Conservation (phyloP, 2,329 filamentous ascomycete species). For the Lecanosticta acicola region DNA sequence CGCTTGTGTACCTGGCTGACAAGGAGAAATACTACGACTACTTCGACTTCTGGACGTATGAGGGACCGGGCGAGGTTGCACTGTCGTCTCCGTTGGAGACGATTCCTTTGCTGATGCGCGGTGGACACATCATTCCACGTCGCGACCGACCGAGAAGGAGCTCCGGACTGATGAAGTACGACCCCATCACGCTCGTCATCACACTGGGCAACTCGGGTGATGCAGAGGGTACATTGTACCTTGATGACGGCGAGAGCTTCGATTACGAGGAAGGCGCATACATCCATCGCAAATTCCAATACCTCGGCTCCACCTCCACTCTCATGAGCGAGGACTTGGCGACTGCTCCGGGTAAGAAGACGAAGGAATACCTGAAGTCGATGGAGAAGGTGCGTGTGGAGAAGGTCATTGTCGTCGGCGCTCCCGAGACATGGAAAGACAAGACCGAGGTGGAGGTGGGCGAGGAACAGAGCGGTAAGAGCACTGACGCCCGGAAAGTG, state of each 20-base stretch:
- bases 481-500: conserved; percentile 40
- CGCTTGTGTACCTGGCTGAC: conserved; percentile 82
- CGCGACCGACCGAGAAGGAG: conserved; percentile 84
- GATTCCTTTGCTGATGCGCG: conserved; percentile 85
- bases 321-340: conserved; percentile 65
- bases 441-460: conserved; percentile 60
- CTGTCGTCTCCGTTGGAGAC: conserved; percentile 75
- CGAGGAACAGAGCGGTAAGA: conserved; percentile 50
- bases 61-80: conserved; percentile 65
- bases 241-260: conserved; percentile 90
- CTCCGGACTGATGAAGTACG: conserved; percentile 81
- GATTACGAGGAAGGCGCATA: conserved; percentile 81
- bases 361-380: conserved; percentile 67
- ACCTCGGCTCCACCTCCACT: conserved; percentile 49
- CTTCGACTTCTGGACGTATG: conserved; percentile 75
- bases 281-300: conserved; percentile 76
- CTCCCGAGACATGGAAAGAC: conserved; percentile 64
- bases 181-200: conserved; percentile 89
- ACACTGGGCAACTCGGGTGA: conserved; percentile 61
- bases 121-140: conserved; percentile 84
- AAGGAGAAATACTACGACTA: conserved; percentile 92
- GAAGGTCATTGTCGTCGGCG: conserved; percentile 77
- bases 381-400: conserved; percentile 77
- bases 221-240: conserved; percentile 77
- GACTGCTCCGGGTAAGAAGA: conserved; percentile 57